Base-by-base conservation (phyloP, 768 basidiomycete genomes). In the Boletus vinaceobasis region DNA sequence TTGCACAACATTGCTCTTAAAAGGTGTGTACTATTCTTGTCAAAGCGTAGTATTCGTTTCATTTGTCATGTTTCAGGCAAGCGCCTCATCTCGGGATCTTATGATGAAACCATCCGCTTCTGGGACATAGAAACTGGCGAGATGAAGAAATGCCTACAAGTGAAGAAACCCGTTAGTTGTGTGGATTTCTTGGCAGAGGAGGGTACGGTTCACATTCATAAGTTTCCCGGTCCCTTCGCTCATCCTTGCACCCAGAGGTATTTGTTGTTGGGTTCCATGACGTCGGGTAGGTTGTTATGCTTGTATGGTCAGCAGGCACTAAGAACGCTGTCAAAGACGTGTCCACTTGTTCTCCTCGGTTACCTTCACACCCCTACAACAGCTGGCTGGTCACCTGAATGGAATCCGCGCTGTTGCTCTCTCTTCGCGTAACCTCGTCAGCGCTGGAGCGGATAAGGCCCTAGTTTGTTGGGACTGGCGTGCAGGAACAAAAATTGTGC, bases 221-320 rank as follows among this genome's bases (percentile, higher is more conserved):
- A 3, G 19, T 21, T 21, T 38, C 26, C 46, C 2, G 17, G 26
- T 43, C 55, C 17, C 3, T 15, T 33, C 9, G n/a, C 49, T 61
- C 15, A 71, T 38, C 31, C 3, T 47, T 40, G 26, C 38, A 10
- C 33, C 15, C 56, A 90, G 87, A 91, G 80, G 89, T 94, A 4
- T 90, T 95, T 53, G 93, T 92, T 14, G 90, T 92, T 33, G 93
- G 93, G 0, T 94, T 93, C 72, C 91, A 94, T 57, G 93, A 95
- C 63, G 87, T 94, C 53, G 93, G 92, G 87, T 89, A 66, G 15
- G 85, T 67, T 36, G 14, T 23, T 44, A n/a, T 40, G 7, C n/a
- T 45, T 13, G 9, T 47, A n/a, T 43, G 40, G 48, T 27, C 38
- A 50, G 15, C 38, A 47, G 31, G 13, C 31, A 36, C 60, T 59